Conservation (phyloP, 2,329 filamentous ascomycete genomes). For the Neofusicoccum cordaticola region DNA sequence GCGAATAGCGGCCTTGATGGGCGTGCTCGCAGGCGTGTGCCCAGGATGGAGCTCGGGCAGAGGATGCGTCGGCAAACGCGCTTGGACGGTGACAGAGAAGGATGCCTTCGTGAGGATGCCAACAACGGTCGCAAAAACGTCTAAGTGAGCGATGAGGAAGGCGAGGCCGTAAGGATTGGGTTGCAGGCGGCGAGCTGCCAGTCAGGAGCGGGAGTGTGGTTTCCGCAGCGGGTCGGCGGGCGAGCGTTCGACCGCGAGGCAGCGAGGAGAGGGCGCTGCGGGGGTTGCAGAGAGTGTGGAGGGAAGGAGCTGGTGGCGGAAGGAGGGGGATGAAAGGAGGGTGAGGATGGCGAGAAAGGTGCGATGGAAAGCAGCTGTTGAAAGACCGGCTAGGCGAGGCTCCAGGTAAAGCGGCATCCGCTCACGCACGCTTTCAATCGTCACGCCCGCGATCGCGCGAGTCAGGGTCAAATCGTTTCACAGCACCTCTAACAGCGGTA, state of each 20-base stretch:
- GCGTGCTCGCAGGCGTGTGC: conserved; percentile 12
- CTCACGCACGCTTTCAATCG: conserved; percentile 15
- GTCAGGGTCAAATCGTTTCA: conserved; percentile 12
- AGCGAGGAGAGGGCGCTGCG: conserved; percentile 16
- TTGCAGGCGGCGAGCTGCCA: conserved; percentile 29
- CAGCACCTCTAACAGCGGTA: neutral
- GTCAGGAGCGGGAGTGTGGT: conserved; percentile 30
- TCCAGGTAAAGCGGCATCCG: conserved; percentile 14
- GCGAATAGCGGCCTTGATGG: conserved; percentile 12
- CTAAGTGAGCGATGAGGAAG: conserved; percentile 29
- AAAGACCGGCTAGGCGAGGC: conserved; percentile 14
- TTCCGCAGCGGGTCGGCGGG: conserved; percentile 27
- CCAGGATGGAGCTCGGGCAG: conserved; percentile 16
- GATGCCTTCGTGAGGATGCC: conserved; percentile 17
- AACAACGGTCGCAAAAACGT: conserved; percentile 20
- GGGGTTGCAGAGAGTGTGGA: conserved; percentile 24
- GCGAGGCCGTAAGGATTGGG: conserved; percentile 26
- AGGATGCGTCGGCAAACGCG: conserved; percentile 16
- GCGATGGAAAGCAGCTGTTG: conserved; percentile 9
- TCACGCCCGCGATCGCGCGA: conserved; percentile 12
- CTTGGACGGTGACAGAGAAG: conserved; percentile 15
- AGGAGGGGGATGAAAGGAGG: conserved; percentile 20
- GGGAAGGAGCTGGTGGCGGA: conserved; percentile 28
- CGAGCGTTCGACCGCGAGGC: conserved; percentile 22
- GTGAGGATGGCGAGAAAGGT: conserved; percentile 23